Base-by-base conservation (phyloP, 192 early-diverging fungal genomes). In the Coemansia aciculifera region DNA sequence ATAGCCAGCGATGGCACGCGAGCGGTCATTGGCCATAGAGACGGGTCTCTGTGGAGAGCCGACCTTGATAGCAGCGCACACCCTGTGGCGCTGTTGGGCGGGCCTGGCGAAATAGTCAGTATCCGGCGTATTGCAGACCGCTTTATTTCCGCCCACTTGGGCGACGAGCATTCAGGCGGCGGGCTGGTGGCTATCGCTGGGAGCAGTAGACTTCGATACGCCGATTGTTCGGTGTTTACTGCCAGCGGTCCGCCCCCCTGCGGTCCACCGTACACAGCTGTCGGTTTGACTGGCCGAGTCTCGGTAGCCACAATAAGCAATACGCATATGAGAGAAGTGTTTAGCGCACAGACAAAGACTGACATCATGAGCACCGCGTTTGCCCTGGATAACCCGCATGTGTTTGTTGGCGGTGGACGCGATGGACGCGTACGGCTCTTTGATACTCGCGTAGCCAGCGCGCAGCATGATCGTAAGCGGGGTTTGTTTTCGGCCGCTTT, bases 401-500 rank as follows among this genome's bases (percentile, higher is more conserved):
- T 81, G 42, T 63, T 69, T 38, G 66, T 57, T 39, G 67, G 74
- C 38, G 79, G 79, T 24, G 79, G 79, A 4, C 67, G 79, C 48
- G 79, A 81, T 39, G 79, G 79, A 2, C 36, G 65, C 4, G 66
- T 81, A 27, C 63, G 79, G 42, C 71, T 81, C 5, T 70, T 81
- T 32, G 79, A 81, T 40, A 11, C 17, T 1, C 73, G 79, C 12
- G 61, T 73, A 4, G 34, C 27, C 29, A 43, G 43, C 32, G 44
- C 60, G 13, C 29, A 43, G 9, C 73, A 75, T 44, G 34, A 68
- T 38, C 31, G 12, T 17, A 39, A 34, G 12, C 59, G 64, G 9
- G 79, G 79, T 3, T 44, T 81, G 31, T 32, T 81, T 23, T 24
- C 79, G 7, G 7, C 67, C 7, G 29, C 38, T 3, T 12, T 32